Conservation (phyloP, 1,284 basidiomycete species). For the Leccinum fallax region DNA sequence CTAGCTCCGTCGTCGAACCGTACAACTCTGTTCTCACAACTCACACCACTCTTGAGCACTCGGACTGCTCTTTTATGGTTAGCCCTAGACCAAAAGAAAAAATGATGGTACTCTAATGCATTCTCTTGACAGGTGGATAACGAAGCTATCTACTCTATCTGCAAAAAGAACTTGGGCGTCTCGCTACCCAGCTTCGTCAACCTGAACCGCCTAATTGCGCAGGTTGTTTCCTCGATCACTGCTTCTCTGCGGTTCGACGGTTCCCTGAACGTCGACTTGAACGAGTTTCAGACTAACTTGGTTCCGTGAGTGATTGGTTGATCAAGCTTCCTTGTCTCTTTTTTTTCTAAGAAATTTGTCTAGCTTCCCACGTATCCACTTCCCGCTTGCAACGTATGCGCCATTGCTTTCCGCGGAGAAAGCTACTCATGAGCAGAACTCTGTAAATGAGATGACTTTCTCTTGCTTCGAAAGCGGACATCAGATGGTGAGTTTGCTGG, state of each 20-base stretch:
- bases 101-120: slow-evolving; percentile 5
- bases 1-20: slow-evolving; percentile 97
- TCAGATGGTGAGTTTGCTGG: slow-evolving; percentile 76
- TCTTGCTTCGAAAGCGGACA: slow-evolving; percentile 97
- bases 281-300: slow-evolving; percentile 99
- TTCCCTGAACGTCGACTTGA: slow-evolving; percentile 96
- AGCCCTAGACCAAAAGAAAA: slow-evolving; percentile 8
- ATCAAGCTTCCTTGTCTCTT: background rate
- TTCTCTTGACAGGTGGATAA: slow-evolving; percentile 76
- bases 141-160: slow-evolving; percentile 99
- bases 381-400: slow-evolving; percentile 95
- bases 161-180: slow-evolving; percentile 93
- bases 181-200: slow-evolving; percentile 90
- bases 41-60: slow-evolving; percentile 98
- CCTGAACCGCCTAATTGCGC: slow-evolving; percentile 95
- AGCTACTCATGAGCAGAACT: slow-evolving; percentile 96
- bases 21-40: slow-evolving; percentile 99
- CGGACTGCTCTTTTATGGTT: slow-evolving; percentile 99
- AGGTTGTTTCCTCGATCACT: slow-evolving; percentile 97
- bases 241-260: slow-evolving; percentile 98
- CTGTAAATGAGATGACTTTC: slow-evolving; percentile 98
- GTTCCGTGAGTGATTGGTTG: slow-evolving; percentile 70
- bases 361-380: slow-evolving; percentile 97
- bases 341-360: slow-evolving; percentile 9
- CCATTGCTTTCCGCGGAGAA: slow-evolving; percentile 90